These are phyloP conservation scores for Colletotrichum tropicale DNA, from an alignment of 2,329 filamentous ascomycete species.

Conservation along the genomic window DNA sequence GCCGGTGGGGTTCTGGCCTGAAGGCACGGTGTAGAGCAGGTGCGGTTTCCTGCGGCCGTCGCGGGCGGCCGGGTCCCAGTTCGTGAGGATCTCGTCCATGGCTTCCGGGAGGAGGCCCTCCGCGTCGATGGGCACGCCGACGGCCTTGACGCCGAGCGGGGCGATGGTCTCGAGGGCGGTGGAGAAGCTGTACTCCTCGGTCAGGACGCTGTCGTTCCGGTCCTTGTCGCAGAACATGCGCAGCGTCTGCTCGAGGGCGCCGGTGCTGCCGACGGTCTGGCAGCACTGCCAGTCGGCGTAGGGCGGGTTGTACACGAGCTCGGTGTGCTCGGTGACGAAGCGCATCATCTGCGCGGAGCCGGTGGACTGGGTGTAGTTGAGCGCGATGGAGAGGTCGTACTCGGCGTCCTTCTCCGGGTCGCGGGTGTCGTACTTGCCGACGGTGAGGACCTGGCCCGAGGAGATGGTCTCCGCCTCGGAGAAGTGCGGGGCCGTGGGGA, in stretches of 20 bases:
- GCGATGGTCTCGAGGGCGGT: slow-evolving; percentile 66
- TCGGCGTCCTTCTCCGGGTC: slow-evolving; percentile 41
- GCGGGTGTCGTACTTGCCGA: slow-evolving; percentile 84
- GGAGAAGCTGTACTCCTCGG: slow-evolving; percentile 91
- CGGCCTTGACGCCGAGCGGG: slow-evolving; percentile 56
- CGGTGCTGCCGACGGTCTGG: slow-evolving; percentile 86
- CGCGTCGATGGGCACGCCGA: slow-evolving; percentile 57
- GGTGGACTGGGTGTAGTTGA: slow-evolving; percentile 91
- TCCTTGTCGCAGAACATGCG: slow-evolving; percentile 77
- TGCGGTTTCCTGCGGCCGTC: slow-evolving; percentile 56
- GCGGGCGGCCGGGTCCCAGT: slow-evolving; percentile 51
- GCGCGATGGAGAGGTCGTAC: slow-evolving; percentile 81
- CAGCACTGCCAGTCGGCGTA: slow-evolving; percentile 91
- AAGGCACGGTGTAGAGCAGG: slow-evolving; percentile 66
- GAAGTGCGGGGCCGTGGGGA: slow-evolving; percentile 73
- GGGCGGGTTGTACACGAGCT: slow-evolving; percentile 84
- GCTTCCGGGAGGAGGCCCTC: slow-evolving; percentile 56
- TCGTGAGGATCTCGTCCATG: slow-evolving; percentile 55
- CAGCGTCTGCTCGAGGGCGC: slow-evolving; percentile 80
- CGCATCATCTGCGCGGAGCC: slow-evolving; percentile 87
- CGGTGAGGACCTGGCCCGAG: slow-evolving; percentile 63
- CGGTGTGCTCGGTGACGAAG: slow-evolving; percentile 93
- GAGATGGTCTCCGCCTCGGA: slow-evolving; percentile 69
- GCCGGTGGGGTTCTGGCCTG: slow-evolving; percentile 90
- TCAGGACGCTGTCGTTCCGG: slow-evolving; percentile 78